Evolutionary conservation across 1,139 yeast species (phyloP).

Genomic region (Candida buenavistaensis): DNA sequence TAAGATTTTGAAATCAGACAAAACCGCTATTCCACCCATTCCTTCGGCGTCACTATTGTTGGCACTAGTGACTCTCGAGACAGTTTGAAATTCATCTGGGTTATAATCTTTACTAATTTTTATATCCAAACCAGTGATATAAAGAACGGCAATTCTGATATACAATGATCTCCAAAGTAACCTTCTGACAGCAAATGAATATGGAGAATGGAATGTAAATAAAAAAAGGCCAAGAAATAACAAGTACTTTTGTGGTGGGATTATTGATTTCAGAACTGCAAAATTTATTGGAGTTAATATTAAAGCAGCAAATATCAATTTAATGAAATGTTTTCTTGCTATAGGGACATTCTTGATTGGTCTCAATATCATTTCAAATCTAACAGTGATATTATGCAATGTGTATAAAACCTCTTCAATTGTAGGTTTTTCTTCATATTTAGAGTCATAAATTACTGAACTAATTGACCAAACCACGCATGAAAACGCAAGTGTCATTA

Average conservation of each 20-base stretch:
- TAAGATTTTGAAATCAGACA: conserved; percentile 42
- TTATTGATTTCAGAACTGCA: conserved; percentile 31
- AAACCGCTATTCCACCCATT: conserved; percentile 18
- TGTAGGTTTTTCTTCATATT: conserved; percentile 51
- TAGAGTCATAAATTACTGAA: conserved; percentile 44
- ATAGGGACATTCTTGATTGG: conserved; percentile 40
- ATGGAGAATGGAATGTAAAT: conserved; percentile 54
- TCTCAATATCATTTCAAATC: conserved; percentile 45
- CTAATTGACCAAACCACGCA: conserved; percentile 48
- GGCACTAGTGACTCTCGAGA: conserved; percentile 26
- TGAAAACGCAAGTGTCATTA: conserved; percentile 35
- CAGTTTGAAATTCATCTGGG: conserved; percentile 18
- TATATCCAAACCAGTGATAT: conserved; percentile 48
- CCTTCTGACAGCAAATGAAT: conserved; percentile 51
- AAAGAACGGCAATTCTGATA: conserved; percentile 40
- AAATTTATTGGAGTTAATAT: conserved; percentile 52
- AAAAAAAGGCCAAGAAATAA: conserved; percentile 40
- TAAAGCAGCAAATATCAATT: conserved; percentile 30
- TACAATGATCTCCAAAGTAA: conserved; percentile 57
- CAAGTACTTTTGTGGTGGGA: conserved; percentile 36
- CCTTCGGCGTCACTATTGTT: conserved; percentile 27
- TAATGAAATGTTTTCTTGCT: conserved; percentile 26
- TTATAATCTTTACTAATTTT: conserved; percentile 21
- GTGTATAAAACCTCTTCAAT: conserved; percentile 56
- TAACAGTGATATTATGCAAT: conserved; percentile 47